phyloP scores from a whole-genome alignment of 768 basidiomycete species.

The Asterophora parasitica region DNA sequence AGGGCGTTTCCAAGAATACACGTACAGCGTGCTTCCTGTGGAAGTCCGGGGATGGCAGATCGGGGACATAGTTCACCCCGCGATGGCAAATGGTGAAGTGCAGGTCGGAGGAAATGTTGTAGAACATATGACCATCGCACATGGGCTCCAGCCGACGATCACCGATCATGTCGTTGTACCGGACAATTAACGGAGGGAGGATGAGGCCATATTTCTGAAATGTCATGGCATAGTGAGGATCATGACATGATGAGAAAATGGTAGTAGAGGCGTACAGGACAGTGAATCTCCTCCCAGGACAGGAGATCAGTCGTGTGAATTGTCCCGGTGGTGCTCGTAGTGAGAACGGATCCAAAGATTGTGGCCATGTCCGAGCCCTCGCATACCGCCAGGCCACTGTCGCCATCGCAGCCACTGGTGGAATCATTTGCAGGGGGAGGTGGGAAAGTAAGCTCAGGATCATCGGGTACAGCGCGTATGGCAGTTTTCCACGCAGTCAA shows the following conservation, averaged over 20 bases:
- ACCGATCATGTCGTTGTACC: conserved; percentile 10
- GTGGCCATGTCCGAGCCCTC: conserved; percentile 3
- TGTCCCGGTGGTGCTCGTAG: not conserved
- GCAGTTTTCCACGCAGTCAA: conserved; percentile 3
- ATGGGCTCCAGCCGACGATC: conserved; percentile 2
- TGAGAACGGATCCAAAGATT: not conserved
- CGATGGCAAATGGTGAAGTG: conserved; percentile 2
- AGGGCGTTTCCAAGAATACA: conserved; percentile 10
- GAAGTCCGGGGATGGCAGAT: conserved; percentile 1
- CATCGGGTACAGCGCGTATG: not conserved
- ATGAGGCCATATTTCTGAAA: conserved; percentile 4
- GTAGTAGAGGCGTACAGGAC: not conserved
- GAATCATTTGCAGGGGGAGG: not conserved
- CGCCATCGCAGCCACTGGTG: not conserved
- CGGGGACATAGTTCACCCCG: conserved; percentile 3
- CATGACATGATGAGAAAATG: not conserved
- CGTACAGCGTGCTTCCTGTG: conserved; percentile 15
- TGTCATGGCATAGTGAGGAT: no score
- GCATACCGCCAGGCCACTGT: not conserved
- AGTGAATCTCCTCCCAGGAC: conserved; percentile 10
- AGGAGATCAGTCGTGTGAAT: conserved; percentile 5
- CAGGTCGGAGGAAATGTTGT: conserved; percentile 11
- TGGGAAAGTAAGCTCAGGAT: conserved; percentile 5
- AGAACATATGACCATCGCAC: conserved; percentile 11
- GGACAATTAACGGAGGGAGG: conserved; percentile 10